A percentile compares a stretch with the other conserved stretches of the same genome.
Conservation (phyloP, 1,284 basidiomycete genomes). For the Inonotus obliquus region DNA sequence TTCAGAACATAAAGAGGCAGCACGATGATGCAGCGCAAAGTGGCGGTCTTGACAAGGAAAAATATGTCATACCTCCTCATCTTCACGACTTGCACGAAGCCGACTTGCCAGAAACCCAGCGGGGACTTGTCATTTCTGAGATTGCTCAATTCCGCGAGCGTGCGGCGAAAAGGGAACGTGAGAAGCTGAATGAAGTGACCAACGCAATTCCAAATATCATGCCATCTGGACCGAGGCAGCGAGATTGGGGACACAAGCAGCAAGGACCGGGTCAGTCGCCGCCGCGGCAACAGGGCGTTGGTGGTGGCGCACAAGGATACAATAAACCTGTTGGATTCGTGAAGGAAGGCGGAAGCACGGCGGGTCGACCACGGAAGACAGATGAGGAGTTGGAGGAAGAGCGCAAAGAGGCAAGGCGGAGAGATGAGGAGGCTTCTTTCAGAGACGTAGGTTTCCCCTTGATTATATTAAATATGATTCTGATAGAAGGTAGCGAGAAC, state of each 20-base stretch:
- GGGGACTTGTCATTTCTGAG: constrained; percentile 89
- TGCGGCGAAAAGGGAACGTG: constrained; percentile 80
- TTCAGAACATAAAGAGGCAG: constrained; percentile 55
- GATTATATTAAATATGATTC: neutral
- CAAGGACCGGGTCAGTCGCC: constrained; percentile 36
- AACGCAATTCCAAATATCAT: constrained; percentile 27
- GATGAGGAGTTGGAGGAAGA: constrained; percentile 84
- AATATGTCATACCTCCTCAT: constrained; percentile 88
- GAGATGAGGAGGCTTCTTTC: constrained; percentile 79
- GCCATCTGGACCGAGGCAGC: constrained; percentile 67
- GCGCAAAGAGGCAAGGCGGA: constrained; percentile 62
- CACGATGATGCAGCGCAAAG: constrained; percentile 65
- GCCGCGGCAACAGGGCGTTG: constrained; percentile 40
- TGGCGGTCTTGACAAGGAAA: constrained; percentile 68
- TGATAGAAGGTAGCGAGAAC: constrained; percentile 56
- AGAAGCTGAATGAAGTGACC: constrained; percentile 62
- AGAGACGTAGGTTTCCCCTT: constrained; percentile 61
- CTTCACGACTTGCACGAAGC: constrained; percentile 93
- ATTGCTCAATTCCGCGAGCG: constrained; percentile 91
- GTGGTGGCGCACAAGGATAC: constrained; percentile 70
- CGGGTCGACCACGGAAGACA: constrained; percentile 48
- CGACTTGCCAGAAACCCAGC: constrained; percentile 92
- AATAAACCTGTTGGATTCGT: constrained; percentile 79
- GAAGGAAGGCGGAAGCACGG: constrained; percentile 38
- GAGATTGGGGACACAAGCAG: constrained; percentile 67